Percentiles rank a stretch among this genome's conserved stretches.
Conservation (phyloP, 495 filamentous ascomycete species). For the Xylaria cubensis region DNA sequence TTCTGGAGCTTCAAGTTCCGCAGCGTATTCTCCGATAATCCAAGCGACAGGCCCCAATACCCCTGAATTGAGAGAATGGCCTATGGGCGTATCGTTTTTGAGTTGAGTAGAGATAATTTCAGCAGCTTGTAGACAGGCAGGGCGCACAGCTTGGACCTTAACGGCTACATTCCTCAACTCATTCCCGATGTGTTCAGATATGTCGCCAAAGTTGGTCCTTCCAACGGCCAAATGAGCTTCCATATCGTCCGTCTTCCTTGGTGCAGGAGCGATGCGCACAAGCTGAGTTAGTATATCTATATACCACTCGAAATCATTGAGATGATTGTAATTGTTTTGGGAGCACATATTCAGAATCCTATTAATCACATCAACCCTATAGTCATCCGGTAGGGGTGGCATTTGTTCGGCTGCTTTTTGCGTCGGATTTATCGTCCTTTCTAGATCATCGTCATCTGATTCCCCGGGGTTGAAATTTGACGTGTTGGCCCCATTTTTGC, state of each 20-base stretch:
- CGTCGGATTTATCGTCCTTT: conserved; percentile 44
- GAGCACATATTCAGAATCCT: conserved; percentile 90
- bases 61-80: conserved; percentile 54
- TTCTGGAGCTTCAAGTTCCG: conserved; percentile 67
- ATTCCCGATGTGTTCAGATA: conserved; percentile 75
- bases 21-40: conserved; percentile 86
- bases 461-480: conserved; percentile 45
- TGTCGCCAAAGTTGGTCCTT: conserved; percentile 49
- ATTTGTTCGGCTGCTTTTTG: conserved; percentile 44
- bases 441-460: conserved; percentile 65
- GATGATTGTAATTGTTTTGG: conserved; percentile 82
- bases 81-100: conserved; percentile 48
- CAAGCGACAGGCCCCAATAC: conserved; percentile 77
- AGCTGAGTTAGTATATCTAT: conserved; percentile 83
- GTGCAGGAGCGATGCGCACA: conserved; percentile 66
- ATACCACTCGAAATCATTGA: conserved; percentile 97
- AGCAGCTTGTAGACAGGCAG: conserved; percentile 80
- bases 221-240: conserved; percentile 49
- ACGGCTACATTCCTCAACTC: conserved; percentile 90
- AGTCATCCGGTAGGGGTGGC: conserved; percentile 75
- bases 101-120: conserved; percentile 70
- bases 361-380: conserved; percentile 76
- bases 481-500: conserved; percentile 38
- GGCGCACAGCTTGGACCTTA: conserved; percentile 82
- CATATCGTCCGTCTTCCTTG: conserved; percentile 41